Evolutionary conservation across 352 stramenopile species (phyloP), one percentile per base, ranked within the genome.

Genomic region (Phytophthora lateralis): DNA sequence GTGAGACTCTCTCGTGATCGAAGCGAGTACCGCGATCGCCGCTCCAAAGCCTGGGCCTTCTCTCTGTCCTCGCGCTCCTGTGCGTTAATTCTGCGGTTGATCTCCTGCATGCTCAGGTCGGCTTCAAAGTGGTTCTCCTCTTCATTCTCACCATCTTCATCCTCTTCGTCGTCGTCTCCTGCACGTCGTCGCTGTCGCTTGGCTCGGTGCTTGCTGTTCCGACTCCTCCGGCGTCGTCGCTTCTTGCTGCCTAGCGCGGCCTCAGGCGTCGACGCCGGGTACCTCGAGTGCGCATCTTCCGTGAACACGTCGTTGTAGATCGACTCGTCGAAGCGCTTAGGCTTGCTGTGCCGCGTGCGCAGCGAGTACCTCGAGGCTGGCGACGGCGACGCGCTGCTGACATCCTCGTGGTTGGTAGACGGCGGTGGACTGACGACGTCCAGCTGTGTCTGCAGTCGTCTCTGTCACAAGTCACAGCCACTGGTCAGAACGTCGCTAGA

Each of bases 301-400:
- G 69, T 66, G 27, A 92, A 92, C 26, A 89, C 77, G 38, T 90
- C 79, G 55, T 92, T 80, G 65, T 90, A 92, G 10, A 90, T 55
- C 37, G 65, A 77, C 47, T 79, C 67, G 29, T 90, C 79, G 60
- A 90, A 90, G 14, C 71, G 79, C 21, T 76, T 66, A n/a, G 82
- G 75, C 41, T 88, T 89, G 4, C 68, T 35, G 8, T 72, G 69
- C 0, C 83, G 77, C 42, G 81, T 72, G 18, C 83, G 83, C 17
- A 92, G 74, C 27, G 77, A 64, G 34, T 89, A 89, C 17, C 77
- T 77, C n/a, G 55, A 65, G 17, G 54, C 39, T 0, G 63, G 59
- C 7, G 56, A 60, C 2, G 44, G 63, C 1, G 62, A 73, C n/a
- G 50, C 54, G n/a, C 56, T 65, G 42, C 52, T 55, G 17, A 24